These are phyloP conservation scores for Goffeauzyma gilvescens DNA, from an alignment of 768 basidiomycete genomes.

Conservation along the genomic window DNA sequence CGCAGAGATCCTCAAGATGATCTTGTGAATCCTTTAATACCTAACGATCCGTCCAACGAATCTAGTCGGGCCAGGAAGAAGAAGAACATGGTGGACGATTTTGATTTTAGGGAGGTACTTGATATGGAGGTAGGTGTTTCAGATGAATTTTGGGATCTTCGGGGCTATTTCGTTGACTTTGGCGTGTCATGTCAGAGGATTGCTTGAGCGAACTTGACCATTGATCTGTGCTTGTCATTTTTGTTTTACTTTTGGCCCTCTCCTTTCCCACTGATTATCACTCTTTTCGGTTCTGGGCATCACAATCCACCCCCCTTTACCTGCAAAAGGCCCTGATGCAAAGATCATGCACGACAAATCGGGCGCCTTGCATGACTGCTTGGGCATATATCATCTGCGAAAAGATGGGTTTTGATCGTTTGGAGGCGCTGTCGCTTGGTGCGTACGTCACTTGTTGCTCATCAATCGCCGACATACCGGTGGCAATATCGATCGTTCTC, in stretches of 20 bases:
- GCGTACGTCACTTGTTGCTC: slow-evolving; percentile 12
- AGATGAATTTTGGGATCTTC: too few relatives aligned
- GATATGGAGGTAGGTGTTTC: slow-evolving; percentile 26
- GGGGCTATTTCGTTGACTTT: neutral
- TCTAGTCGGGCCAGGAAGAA: slow-evolving; percentile 1
- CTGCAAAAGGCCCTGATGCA: too few relatives aligned
- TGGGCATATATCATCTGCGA: slow-evolving; percentile 81
- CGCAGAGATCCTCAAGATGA: too few relatives aligned
- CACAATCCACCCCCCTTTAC: neutral
- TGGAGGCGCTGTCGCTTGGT: slow-evolving; percentile 87
- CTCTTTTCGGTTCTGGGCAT: too few relatives aligned
- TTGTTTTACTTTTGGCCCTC: neutral
- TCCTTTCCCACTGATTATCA: neutral
- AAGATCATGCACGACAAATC: slow-evolving; percentile 66
- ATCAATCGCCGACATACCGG: neutral
- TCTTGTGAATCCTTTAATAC: slow-evolving; percentile 6
- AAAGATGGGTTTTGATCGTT: slow-evolving; percentile 61
- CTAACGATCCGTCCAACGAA: slow-evolving; percentile 3
- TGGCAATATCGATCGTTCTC: neutral
- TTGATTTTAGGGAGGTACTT: slow-evolving; percentile 18
- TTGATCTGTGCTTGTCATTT: neutral
- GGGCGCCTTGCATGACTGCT: slow-evolving; percentile 84
- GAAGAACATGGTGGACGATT: slow-evolving; percentile 10
- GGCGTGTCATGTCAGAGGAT: neutral
- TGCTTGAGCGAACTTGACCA: neutral